phyloP scores from a whole-genome alignment of 129 eudicot genomes.

The Chrysanthemum seticuspe region DNA sequence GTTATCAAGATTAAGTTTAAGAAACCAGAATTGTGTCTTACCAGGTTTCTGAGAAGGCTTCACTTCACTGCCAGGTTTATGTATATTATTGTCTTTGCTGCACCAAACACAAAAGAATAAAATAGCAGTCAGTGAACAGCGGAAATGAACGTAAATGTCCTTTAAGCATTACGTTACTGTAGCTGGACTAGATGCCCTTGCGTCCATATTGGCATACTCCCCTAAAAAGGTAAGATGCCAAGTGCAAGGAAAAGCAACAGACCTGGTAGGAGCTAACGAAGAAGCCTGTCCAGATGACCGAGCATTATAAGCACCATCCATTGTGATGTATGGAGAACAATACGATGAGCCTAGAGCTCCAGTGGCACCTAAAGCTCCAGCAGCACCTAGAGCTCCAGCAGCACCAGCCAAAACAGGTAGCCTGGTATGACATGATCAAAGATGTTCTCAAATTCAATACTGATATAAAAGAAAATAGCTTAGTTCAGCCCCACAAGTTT shows the following conservation, averaged over 20 bases:
- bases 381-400: constrained; percentile 94
- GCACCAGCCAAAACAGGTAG: constrained; percentile 92
- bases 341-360: constrained; percentile 70
- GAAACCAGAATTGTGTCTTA: constrained; percentile 27
- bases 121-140: not conserved
- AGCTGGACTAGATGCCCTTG: constrained; percentile 37
- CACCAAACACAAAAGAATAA: constrained; percentile 19
- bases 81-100: constrained; percentile 68
- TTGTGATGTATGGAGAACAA: constrained; percentile 55
- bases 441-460: not conserved
- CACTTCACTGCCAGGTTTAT: constrained; percentile 49
- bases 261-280: constrained; percentile 35
- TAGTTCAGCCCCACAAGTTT: too few species aligned
- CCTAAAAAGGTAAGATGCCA: too few species aligned
- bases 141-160: not conserved
- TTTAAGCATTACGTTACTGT: not conserved
- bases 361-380: constrained; percentile 91
- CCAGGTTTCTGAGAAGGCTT: constrained; percentile 79
- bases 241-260: too few species aligned
- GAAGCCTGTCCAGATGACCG: constrained; percentile 76
- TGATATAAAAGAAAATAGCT: too few species aligned
- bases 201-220: too few species aligned
- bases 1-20: not conserved
- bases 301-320: constrained; percentile 78
- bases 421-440: constrained; percentile 47